Percentiles rank a stretch among this genome's conserved stretches.
Conservation (phyloP, 768 basidiomycete genomes). For the Phaeolepiota aurea region DNA sequence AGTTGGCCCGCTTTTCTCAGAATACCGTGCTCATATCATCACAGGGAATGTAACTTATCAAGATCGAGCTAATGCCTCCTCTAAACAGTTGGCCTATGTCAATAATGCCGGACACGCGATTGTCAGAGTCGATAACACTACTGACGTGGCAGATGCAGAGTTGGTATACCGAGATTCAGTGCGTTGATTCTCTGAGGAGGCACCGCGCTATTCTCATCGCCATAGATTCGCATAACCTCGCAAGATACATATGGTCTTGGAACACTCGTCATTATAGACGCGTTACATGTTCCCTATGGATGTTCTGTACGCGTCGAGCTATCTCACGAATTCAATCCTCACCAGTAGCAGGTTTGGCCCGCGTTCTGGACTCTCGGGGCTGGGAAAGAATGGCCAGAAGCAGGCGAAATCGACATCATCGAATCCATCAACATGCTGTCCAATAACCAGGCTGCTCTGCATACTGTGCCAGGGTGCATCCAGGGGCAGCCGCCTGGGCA, state of each 20-base stretch:
- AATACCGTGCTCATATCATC: neutral
- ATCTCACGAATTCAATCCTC: neutral
- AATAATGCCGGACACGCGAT: constrained; percentile 52
- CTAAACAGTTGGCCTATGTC: constrained; percentile 41
- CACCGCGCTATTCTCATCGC: neutral
- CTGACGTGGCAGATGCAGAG: constrained; percentile 34
- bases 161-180: constrained; percentile 50
- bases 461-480: constrained; percentile 31
- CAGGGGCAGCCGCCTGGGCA: constrained; percentile 21
- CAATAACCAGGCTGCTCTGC: constrained; percentile 51
- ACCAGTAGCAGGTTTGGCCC: constrained; percentile 29
- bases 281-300: constrained; percentile 43
- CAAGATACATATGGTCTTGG: constrained; percentile 30
- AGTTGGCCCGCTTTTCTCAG: neutral
- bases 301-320: constrained; percentile 34
- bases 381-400: constrained; percentile 28
- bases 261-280: constrained; percentile 33
- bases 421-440: constrained; percentile 48
- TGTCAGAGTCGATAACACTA: constrained; percentile 65
- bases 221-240: constrained; percentile 33
- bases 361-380: constrained; percentile 37
- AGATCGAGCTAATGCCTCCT: constrained; percentile 23
- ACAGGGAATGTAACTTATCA: neutral
- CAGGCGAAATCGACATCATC: constrained; percentile 44
- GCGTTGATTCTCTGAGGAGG: constrained; percentile 7